Evolutionary conservation across 176 grass and related monocot genomes (phyloP).

Genomic region (Cenchrus fungigraminus): DNA sequence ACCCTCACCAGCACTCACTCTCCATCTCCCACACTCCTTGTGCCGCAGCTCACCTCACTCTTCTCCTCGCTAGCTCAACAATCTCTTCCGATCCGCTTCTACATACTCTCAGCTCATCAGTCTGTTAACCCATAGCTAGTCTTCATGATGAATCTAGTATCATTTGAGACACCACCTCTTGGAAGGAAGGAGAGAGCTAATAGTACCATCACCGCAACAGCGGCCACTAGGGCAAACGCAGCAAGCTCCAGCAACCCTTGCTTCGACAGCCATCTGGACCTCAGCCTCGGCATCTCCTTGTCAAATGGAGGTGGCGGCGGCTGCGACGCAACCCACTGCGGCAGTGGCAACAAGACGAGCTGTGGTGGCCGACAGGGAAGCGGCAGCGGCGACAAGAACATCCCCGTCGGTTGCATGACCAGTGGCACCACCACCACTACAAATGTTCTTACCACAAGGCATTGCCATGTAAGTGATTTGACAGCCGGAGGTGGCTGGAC

Average conservation of each 20-base stretch:
- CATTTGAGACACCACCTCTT: conserved; percentile 55
- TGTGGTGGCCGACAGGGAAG: neutral
- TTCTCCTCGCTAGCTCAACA: neutral
- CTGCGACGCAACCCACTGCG: neutral
- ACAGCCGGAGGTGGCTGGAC: neutral
- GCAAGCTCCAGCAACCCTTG: neutral
- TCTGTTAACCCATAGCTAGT: conserved; percentile 7
- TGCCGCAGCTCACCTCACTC: neutral
- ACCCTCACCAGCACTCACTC: conserved; percentile 23
- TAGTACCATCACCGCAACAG: neutral
- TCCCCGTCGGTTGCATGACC: neutral
- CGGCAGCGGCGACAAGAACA: neutral
- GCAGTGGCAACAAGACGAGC: neutral
- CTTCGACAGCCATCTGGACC: conserved; percentile 63
- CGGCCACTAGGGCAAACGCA: conserved; percentile 26
- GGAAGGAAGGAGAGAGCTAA: conserved; percentile 34
- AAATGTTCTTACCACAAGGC: neutral
- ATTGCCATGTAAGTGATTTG: conserved; percentile 13
- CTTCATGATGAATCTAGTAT: conserved; percentile 59
- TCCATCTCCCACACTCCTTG: conserved; percentile 7
- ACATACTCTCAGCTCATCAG: neutral
- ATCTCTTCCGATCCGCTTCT: neutral
- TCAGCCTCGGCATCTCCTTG: conserved; percentile 80
- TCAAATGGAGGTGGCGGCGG: neutral
- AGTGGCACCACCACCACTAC: neutral